Evolutionary conservation across 371 early-diverging fungal genomes (phyloP).

Genomic region (Entomophthora muscae): DNA sequence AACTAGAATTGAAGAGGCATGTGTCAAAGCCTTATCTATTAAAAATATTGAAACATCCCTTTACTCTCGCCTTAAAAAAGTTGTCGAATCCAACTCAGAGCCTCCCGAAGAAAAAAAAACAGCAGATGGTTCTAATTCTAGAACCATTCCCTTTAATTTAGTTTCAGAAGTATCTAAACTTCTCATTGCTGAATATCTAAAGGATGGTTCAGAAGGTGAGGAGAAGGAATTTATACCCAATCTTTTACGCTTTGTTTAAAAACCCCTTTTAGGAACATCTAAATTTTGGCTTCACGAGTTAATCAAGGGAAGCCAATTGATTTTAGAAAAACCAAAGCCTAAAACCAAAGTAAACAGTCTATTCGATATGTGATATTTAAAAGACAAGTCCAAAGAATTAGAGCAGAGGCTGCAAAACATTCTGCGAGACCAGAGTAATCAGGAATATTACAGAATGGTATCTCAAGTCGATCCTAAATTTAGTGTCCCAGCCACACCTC

Average conservation of each 20-base stretch:
- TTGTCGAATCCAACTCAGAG: background rate
- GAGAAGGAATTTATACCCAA: background rate
- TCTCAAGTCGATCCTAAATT: background rate
- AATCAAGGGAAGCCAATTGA: background rate
- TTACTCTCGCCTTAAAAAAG: background rate
- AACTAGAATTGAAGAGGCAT: background rate
- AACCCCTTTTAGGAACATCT: background rate
- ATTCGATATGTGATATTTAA: background rate
- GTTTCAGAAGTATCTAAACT: background rate
- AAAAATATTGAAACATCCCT: background rate
- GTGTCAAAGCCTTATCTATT: background rate
- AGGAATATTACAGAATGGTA: background rate
- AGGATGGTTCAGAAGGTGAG: background rate
- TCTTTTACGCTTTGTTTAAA: background rate
- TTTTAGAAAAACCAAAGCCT: background rate
- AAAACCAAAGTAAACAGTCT: background rate
- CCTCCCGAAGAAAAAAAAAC: background rate
- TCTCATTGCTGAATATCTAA: background rate
- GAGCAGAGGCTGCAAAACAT: background rate
- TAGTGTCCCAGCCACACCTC: background rate
- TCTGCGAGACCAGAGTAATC: background rate
- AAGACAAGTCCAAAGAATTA: background rate
- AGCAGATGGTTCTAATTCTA: background rate
- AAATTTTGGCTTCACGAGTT: conserved; percentile 1
- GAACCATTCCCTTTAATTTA: background rate